Percentiles rank a stretch among this genome's conserved stretches.
phyloP scores from a whole-genome alignment of 176 grass and related monocot species.

The Hordeum vulgare region DNA sequence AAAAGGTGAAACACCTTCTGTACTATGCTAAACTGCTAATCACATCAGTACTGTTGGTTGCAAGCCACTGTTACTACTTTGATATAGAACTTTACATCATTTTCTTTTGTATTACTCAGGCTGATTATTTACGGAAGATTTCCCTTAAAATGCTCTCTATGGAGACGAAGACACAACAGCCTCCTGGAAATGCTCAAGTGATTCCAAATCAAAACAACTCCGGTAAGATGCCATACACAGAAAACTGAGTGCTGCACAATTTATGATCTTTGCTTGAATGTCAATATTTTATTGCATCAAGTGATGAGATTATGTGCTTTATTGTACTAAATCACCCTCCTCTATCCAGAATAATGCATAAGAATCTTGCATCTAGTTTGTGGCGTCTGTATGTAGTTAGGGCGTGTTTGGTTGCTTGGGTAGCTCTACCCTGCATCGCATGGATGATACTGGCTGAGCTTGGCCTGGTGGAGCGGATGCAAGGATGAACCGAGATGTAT shows the following conservation, averaged over 20 bases:
- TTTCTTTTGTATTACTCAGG: constrained; percentile 32
- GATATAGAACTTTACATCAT: not conserved
- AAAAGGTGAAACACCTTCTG: not conserved
- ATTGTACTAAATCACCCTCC: not conserved
- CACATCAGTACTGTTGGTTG: not conserved
- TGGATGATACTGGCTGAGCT: too few species aligned
- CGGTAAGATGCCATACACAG: too few species aligned
- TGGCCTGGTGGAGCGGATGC: too few species aligned
- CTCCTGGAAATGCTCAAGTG: constrained; percentile 35
- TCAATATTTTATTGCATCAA: not conserved
- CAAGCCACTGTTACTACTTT: not conserved
- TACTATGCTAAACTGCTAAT: not conserved
- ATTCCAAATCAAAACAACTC: constrained; percentile 43
- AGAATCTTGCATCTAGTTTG: not conserved
- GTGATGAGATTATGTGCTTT: not conserved
- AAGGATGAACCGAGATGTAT: too few species aligned
- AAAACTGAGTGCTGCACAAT: not conserved
- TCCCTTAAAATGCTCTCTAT: constrained; percentile 80
- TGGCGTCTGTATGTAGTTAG: not conserved
- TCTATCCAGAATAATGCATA: not conserved
- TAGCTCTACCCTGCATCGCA: too few species aligned
- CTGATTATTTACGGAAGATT: constrained; percentile 81
- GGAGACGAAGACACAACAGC: constrained; percentile 61
- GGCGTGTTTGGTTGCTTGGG: too few species aligned
- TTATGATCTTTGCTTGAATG: not conserved